These are phyloP conservation scores for Nannochloris sp. DNA, from an alignment of 139 green algal genomes.

Conservation along the genomic window DNA sequence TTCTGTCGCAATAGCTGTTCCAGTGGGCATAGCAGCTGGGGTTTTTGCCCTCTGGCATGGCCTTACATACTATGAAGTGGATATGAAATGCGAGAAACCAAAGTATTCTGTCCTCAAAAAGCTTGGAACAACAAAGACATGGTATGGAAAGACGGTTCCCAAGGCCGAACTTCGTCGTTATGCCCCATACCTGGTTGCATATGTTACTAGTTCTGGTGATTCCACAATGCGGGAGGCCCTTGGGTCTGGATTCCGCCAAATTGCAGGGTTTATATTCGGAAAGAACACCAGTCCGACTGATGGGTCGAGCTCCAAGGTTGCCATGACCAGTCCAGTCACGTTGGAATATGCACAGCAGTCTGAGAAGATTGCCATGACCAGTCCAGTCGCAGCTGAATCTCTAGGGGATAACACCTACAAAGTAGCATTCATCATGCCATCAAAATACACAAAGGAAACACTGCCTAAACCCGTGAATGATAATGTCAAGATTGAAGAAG, in stretches of 20 bases:
- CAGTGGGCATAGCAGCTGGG: not conserved
- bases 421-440: conserved; percentile 61
- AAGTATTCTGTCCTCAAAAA: conserved; percentile 31
- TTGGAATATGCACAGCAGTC: conserved; percentile 23
- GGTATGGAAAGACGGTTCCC: not conserved
- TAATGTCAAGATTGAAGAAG: conserved; percentile 31
- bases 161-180: conserved; percentile 32
- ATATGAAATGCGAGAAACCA: conserved; percentile 42
- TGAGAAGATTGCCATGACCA: conserved; percentile 30
- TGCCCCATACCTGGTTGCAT: conserved; percentile 36
- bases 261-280: conserved; percentile 59
- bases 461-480: conserved; percentile 48
- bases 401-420: conserved; percentile 6
- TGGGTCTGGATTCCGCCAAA: conserved; percentile 34
- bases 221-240: conserved; percentile 25
- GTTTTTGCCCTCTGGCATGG: not conserved
- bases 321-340: conserved; percentile 57
- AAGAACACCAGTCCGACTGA: conserved; percentile 29
- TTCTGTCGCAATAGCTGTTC: conserved; percentile 1
- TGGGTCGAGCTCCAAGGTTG: conserved; percentile 20
- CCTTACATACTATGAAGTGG: conserved; percentile 13
- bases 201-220: conserved; percentile 24
- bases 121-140: conserved; percentile 16
- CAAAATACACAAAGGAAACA: conserved; percentile 41
- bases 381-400: conserved; percentile 19